Evolutionary conservation across 1,139 yeast species (phyloP).

Genomic region (Geotrichum aggregatum): DNA sequence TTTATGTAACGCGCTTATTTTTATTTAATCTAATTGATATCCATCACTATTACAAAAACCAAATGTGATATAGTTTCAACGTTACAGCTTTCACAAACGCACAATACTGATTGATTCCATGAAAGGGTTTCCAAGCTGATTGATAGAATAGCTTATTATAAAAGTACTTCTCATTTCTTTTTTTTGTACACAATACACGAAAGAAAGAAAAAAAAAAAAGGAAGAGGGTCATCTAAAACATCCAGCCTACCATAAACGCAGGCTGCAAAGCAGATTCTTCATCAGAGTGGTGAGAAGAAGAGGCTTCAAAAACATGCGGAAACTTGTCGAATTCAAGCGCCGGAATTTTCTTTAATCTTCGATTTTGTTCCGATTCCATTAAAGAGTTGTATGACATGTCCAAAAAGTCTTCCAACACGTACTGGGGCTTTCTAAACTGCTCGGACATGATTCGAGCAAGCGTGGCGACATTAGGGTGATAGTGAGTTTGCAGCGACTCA

Average conservation of each 20-base stretch:
- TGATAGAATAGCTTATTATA: too few relatives aligned
- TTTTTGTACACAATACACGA: too few relatives aligned
- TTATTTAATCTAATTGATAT: neutral
- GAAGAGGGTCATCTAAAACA: slow-evolving; percentile 10
- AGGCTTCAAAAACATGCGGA: slow-evolving; percentile 40
- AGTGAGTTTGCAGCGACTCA: slow-evolving; percentile 76
- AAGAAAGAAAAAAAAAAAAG: too few relatives aligned
- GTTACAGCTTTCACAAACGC: too few relatives aligned
- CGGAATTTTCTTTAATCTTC: slow-evolving; percentile 65
- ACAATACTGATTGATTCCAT: too few relatives aligned
- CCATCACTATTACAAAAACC: too few relatives aligned
- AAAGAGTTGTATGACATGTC: slow-evolving; percentile 83
- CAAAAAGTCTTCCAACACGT: slow-evolving; percentile 88
- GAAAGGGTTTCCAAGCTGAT: too few relatives aligned
- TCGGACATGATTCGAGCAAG: slow-evolving; percentile 83
- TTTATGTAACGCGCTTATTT: neutral
- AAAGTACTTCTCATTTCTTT: too few relatives aligned
- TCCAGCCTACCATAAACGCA: slow-evolving; percentile 20
- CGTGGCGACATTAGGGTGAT: slow-evolving; percentile 93
- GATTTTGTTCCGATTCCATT: slow-evolving; percentile 66
- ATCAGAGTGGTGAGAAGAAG: neutral
- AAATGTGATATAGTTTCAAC: too few relatives aligned
- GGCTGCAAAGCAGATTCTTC: slow-evolving; percentile 16
- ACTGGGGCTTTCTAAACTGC: slow-evolving; percentile 81
- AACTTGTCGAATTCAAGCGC: slow-evolving; percentile 75